Evolutionary conservation across 2,329 filamentous ascomycete genomes (phyloP), one percentile per base, ranked within the genome.

Genomic region (Aspergillus texensis): DNA sequence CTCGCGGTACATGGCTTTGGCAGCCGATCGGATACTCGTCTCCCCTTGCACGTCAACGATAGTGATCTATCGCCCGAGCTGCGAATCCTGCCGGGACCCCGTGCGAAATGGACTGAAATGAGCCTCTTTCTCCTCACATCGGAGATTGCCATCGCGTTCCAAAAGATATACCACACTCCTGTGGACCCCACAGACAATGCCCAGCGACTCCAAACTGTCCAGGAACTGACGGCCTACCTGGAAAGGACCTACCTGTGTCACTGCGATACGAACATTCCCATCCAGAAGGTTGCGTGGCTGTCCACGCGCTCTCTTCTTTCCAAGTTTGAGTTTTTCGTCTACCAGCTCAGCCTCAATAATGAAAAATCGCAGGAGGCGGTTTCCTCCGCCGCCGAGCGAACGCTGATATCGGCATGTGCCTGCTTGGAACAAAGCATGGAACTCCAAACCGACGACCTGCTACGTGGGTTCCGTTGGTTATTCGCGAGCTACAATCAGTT

Each of bases 1-100:
- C 81, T 80, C 56, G 81, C 83, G 66, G 80, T 81, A 4, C 81
- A 79, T 2, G 81, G 84, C 36, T 75, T 80, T 16, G 81, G 83
- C 64, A 78, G 81, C 24, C 76, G 78, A 5, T 84, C 81, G 63
- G 83, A 85, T 67, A 84, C 85, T 0, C 81, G 83, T 46, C 78
- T 86, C 72, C 85, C 86, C 1, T 76, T 84, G 6, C 87, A 88
- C 60, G 73, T 87, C 32, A 82, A 87, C 60, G 86, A 88, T 65
- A 69, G 67, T 10, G 85, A 88, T 55, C 71, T 88, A 1, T 72
- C 75, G 3, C 84, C 84, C 0, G 76, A 78, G 6, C 86, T 86
- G 81, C 78, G 73, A 19, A 77, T 81, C 0, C 79, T 83, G 1
- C 85, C 85, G 0, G 69, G 78, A 0, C 79, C 84, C 46, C 78